Conservation (phyloP, 1,139 yeast species). For the Barnettozyma hawaiiensis region DNA sequence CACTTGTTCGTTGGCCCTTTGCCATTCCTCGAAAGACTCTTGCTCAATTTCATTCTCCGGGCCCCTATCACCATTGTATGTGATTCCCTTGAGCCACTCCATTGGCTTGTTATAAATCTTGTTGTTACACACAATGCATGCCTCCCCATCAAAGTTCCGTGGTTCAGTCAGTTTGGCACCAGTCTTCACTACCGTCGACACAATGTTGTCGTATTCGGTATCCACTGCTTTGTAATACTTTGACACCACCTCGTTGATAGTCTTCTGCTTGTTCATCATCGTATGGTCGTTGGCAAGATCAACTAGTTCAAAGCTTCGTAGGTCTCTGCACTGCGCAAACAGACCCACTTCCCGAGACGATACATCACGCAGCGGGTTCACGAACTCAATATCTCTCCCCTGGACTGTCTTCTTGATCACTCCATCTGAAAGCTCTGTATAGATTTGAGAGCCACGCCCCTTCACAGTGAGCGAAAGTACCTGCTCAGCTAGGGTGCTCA, state of each 20-base stretch:
- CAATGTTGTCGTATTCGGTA: conserved; percentile 81
- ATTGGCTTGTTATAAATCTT: conserved; percentile 52
- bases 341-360: conserved; percentile 59
- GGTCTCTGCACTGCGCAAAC: conserved; percentile 36
- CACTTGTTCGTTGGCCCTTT: conserved; percentile 17
- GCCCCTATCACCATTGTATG: conserved; percentile 56
- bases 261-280: conserved; percentile 41
- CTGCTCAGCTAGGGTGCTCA: conserved; percentile 79
- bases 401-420: conserved; percentile 29
- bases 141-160: conserved; percentile 14
- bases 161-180: conserved; percentile 74
- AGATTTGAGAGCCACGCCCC: conserved; percentile 76
- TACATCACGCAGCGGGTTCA: conserved; percentile 75
- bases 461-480: conserved; percentile 78
- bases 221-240: conserved; percentile 73
- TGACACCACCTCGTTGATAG: conserved; percentile 72
- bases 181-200: conserved; percentile 88
- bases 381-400: conserved; percentile 34
- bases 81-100: conserved; percentile 67
- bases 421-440: conserved; percentile 48
- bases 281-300: conserved; percentile 12
- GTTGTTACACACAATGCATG: conserved; percentile 50
- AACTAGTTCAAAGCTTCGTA: conserved; percentile 9
- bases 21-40: conserved; percentile 34
- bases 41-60: conserved; percentile 45